Base-by-base conservation (phyloP, 495 filamentous ascomycete genomes). In the Xylaria scruposa region DNA sequence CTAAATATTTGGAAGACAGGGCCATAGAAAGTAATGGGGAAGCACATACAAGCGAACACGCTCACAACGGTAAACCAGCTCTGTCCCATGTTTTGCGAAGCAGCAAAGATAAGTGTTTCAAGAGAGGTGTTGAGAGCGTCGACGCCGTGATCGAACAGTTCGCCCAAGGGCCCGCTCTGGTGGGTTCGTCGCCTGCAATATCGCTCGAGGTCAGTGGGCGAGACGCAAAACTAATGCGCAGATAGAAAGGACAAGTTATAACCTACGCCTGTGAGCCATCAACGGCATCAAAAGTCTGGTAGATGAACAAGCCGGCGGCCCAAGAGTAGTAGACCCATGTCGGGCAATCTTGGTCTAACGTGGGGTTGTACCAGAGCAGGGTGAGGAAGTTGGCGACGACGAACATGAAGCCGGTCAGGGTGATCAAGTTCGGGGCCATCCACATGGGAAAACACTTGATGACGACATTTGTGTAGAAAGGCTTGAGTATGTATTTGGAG, bases 211-310 rank as follows among this genome's bases (percentile, higher is more conserved):
- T 72, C n/a, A 72, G 70, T 26, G 12, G 29, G 44, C 7, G n/a
- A 29, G 17, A 65, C 38, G 7, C 59, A 51, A 40, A 33, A 60
- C 21, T 40, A 15, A 17, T n/a, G 9, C 12, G 12, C 12, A 26
- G 17, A 54, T 15, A 51, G 33, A 10, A 5, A 46, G 21, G 17
- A 5, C 0, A 19, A 36, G 1, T 21, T 59, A 1, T 51, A 12
- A 86, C 91, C 64, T 88, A 93, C 88, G 96, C 96, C 79, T 99
- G 96, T 46, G 93, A 89, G 54, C 96, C 96, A 83, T 99, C 96
- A 64, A 97, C 93, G 6, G 95, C 96, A 83, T 99, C 96, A 81
- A 98, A 98, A 0, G 96, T 99, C 86, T 99, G 96, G 78, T 99
- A 99, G 44, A 99, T 82, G 79, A 98, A 97, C 74, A 99, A 82